phyloP scores from a whole-genome alignment of 208 protist species.

The Acanthamoeba polyphaga region DNA sequence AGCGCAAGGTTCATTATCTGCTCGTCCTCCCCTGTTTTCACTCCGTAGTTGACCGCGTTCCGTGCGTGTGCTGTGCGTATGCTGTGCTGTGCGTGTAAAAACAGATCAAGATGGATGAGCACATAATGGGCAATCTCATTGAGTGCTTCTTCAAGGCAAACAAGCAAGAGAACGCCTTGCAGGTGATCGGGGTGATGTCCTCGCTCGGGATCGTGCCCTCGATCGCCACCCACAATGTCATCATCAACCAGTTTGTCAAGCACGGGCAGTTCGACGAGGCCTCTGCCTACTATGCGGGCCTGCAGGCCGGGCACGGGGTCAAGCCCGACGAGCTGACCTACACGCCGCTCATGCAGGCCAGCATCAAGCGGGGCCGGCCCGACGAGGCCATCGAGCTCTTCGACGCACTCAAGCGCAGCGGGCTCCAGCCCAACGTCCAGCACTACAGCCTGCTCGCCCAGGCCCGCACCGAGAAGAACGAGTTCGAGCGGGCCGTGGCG shows the following conservation, averaged over 20 bases:
- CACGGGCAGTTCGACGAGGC: background rate
- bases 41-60: background rate
- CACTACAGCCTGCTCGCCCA: background rate
- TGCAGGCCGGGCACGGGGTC: background rate
- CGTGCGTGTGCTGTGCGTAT: background rate
- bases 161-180: background rate
- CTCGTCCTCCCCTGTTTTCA: background rate
- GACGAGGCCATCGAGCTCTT: slow-evolving; percentile 27
- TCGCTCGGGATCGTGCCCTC: background rate
- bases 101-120: background rate
- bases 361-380: background rate
- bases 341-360: background rate
- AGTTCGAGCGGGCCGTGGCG: background rate
- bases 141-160: background rate
- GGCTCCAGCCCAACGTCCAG: background rate
- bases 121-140: background rate
- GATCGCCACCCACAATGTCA: slow-evolving; percentile 14
- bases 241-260: background rate
- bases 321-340: background rate
- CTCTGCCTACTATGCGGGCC: background rate
- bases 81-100: background rate
- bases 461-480: background rate
- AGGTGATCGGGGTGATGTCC: background rate
- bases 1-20: background rate
- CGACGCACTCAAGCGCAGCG: background rate